Evolutionary conservation across 495 filamentous ascomycete genomes (phyloP), one percentile per base, ranked within the genome.

Genomic region (Aspergillus bertholletiae): DNA sequence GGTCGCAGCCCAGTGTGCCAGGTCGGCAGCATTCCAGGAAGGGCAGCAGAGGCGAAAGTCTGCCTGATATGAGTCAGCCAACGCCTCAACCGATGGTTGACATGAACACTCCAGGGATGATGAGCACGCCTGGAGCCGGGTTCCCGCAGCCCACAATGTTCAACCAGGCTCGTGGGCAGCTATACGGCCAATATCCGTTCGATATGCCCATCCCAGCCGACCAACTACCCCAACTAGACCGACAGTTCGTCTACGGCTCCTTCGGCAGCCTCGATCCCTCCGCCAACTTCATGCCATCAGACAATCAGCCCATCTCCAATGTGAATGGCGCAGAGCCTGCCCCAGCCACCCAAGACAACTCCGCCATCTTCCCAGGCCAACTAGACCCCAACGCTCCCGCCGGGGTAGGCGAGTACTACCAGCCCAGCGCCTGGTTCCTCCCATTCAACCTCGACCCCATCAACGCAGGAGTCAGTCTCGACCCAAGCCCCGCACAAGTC

Each of bases 361-460:
- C 63, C 13, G 49, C 65, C 18, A 60, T 76, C 7, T 76, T 71
- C 54, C 63, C 68, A 1, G 66, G 67, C 21, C 70, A 76, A 17
- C 57, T 74, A 0, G 73, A 76, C 30, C 70, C 73, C 24, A 63
- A 67, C 37, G 71, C 72, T 0, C 73, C 74, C 0, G 68, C 74
- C 2, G 74, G 72, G 9, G 65, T 67, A 1, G 73, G 69, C 41
- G 74, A 77, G 44, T 75, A 65, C 60, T 73, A 74, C 58, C 75
- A 80, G 39, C 73, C 87, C 1, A 90, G 85, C 50, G 90, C 92
- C 21, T 97, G 92, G 92, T 96, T 96, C 70, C 84, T 96, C 74
- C 92, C 92, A 2, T 97, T 96, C 73, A 97, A 96, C 62, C 83
- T 93, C 72, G 88, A 91, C 57, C 89, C 88, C 5, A 51, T 74